Conservation (phyloP, 1,284 basidiomycete species). For the Athelia sp. region DNA sequence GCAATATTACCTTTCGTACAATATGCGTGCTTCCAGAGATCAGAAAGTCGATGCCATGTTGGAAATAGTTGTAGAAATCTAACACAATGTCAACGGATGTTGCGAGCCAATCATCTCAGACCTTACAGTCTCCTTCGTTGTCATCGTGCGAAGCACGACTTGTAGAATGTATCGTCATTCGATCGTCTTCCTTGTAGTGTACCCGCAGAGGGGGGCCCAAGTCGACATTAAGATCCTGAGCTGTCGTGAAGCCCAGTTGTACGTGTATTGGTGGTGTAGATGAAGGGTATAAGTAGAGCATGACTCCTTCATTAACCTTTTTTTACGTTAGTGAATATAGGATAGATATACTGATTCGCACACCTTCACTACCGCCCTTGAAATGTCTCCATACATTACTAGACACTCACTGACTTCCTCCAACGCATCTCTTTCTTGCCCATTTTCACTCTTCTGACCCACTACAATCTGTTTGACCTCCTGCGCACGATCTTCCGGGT, state of each 20-base stretch:
- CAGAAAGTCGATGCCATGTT: slow-evolving; percentile 82
- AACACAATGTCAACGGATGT: slow-evolving; percentile 2
- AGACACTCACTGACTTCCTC: slow-evolving; percentile 62
- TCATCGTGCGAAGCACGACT: slow-evolving; percentile 34
- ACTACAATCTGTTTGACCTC: slow-evolving; percentile 76
- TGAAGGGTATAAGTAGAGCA: slow-evolving; percentile 60
- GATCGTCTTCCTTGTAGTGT: slow-evolving; percentile 84
- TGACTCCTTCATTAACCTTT: slow-evolving; percentile 72
- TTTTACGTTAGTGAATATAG: slow-evolving; percentile 3
- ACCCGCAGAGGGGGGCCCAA: slow-evolving; percentile 74
- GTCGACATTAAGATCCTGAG: slow-evolving; percentile 76
- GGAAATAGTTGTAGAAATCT: slow-evolving; percentile 94
- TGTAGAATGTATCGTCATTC: slow-evolving; percentile 75
- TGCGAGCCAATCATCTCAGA: neutral
- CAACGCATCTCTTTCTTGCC: slow-evolving; percentile 56
- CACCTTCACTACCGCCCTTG: slow-evolving; percentile 65
- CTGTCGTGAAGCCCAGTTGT: slow-evolving; percentile 73
- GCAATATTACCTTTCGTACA: slow-evolving; percentile 81
- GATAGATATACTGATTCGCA: slow-evolving; percentile 9
- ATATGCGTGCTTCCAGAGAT: slow-evolving; percentile 65
- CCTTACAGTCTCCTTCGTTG: slow-evolving; percentile 40
- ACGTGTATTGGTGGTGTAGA: slow-evolving; percentile 51
- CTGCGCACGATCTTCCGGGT: slow-evolving; percentile 56
- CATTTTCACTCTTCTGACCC: slow-evolving; percentile 56
- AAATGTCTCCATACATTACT: slow-evolving; percentile 66